Conservation (phyloP, 768 basidiomycete genomes). For the Lyophyllum decastes region DNA sequence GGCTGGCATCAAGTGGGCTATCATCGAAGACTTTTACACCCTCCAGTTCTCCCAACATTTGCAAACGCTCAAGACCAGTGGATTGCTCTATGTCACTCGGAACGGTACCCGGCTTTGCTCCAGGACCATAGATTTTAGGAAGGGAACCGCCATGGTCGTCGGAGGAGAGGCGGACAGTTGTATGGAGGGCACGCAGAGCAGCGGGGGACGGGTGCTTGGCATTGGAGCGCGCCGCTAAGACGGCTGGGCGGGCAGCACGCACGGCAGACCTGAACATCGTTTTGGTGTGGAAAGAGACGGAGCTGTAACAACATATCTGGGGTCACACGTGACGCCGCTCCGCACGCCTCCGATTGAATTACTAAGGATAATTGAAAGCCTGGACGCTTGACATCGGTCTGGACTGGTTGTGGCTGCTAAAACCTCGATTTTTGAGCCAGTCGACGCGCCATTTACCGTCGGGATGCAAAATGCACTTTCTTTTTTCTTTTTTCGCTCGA, state of each 20-base stretch:
- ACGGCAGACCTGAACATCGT: slow-evolving; percentile 48
- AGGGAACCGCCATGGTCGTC: slow-evolving; percentile 51
- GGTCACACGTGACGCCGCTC: slow-evolving; percentile 27
- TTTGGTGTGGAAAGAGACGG: slow-evolving; percentile 25
- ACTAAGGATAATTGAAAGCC: background rate
- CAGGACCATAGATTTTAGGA: slow-evolving; percentile 70
- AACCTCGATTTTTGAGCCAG: background rate
- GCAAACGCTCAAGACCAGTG: slow-evolving; percentile 95
- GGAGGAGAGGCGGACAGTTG: slow-evolving; percentile 55
- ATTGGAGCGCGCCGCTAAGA: slow-evolving; percentile 38
- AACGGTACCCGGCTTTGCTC: slow-evolving; percentile 72
- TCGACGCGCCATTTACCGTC: slow-evolving; percentile 5
- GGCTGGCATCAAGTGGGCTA: slow-evolving; percentile 79
- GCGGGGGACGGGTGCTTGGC: slow-evolving; percentile 29
- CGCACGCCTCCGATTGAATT: slow-evolving; percentile 32
- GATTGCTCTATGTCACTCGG: slow-evolving; percentile 88
- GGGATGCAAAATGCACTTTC: background rate
- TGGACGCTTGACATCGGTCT: background rate
- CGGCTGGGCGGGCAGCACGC: slow-evolving; percentile 46
- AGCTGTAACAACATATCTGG: slow-evolving; percentile 14
- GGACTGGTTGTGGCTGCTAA: background rate
- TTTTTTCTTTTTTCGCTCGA: background rate
- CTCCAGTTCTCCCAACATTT: slow-evolving; percentile 85
- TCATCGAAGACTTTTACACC: slow-evolving; percentile 91
- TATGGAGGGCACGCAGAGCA: slow-evolving; percentile 59